A percentile compares a stretch with the other conserved stretches of the same genome.
Conservation (phyloP, 441 rosid species). For the Mallotus repandus region DNA sequence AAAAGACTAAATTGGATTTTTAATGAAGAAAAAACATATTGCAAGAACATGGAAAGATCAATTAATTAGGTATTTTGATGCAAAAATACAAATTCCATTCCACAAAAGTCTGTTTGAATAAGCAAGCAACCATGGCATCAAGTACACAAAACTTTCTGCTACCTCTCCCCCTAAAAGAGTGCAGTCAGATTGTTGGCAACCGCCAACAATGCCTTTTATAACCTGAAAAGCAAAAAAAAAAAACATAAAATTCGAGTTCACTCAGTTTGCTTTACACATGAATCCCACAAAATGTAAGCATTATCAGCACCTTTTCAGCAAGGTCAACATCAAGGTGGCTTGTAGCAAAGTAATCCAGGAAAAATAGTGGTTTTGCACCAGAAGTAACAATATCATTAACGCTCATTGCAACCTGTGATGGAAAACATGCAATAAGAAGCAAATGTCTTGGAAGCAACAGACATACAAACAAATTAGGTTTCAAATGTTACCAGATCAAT, state of each 20-base stretch:
- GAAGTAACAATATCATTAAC: conserved; percentile 95
- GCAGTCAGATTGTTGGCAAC: conserved; percentile 78
- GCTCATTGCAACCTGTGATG: conserved; percentile 85
- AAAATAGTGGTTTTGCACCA: conserved; percentile 91
- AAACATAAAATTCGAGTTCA: not conserved
- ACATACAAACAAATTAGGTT: not conserved
- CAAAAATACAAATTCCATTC: not conserved
- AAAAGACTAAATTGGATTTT: not conserved
- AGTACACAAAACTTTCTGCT: conserved; percentile 1
- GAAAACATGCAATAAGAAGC: conserved; percentile 12
- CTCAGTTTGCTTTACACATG: too few relatives aligned
- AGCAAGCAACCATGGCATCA: not conserved
- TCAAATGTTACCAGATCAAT: conserved; percentile 68
- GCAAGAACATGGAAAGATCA: not conserved
- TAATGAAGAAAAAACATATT: not conserved
- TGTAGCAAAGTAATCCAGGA: conserved; percentile 92
- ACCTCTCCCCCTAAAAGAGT: conserved; percentile 98
- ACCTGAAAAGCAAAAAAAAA: conserved; percentile 45
- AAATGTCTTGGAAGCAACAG: conserved; percentile 6
- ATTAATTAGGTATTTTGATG: not conserved
- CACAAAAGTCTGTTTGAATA: not conserved
- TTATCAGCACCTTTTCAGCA: conserved; percentile 71
- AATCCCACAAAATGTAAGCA: not conserved
- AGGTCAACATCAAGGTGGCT: conserved; percentile 91
- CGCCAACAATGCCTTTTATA: conserved; percentile 88